phyloP scores from a whole-genome alignment of 176 grass and related monocot species.

The Hsuehochloa calcarea region DNA sequence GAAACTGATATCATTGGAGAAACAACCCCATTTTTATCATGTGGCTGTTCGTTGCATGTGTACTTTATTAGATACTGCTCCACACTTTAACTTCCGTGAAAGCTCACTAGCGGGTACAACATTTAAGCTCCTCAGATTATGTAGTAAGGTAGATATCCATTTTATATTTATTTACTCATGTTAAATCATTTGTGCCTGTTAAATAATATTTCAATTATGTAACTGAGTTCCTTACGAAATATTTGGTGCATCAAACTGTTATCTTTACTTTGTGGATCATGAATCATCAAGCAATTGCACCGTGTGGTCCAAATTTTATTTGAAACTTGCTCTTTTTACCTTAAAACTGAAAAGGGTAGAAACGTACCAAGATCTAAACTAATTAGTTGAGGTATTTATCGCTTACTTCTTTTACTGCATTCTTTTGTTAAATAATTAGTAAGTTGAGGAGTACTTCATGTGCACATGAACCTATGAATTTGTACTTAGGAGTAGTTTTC shows the following conservation, averaged over 20 bases:
- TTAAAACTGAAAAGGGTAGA: neutral
- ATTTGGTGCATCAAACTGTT: neutral
- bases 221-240: neutral
- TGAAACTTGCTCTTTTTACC: neutral
- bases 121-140: conserved; percentile 89
- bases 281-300: neutral
- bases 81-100: conserved; percentile 92
- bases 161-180: conserved; percentile 3
- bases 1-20: conserved; percentile 77
- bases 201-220: neutral
- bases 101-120: conserved; percentile 62
- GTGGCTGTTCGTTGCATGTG: conserved; percentile 80
- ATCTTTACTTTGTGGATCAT: neutral
- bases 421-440: neutral
- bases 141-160: conserved; percentile 51
- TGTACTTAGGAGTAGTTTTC: neutral
- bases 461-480: neutral
- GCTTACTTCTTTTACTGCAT: neutral
- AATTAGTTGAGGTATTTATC: conserved; percentile 1
- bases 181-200: neutral
- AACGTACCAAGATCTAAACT: neutral
- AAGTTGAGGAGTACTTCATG: neutral
- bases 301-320: conserved; percentile 5
- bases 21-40: conserved; percentile 44
- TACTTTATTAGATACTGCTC: conserved; percentile 70